phyloP scores from a whole-genome alignment of 768 basidiomycete genomes.

The Filobasidium floriforme region DNA sequence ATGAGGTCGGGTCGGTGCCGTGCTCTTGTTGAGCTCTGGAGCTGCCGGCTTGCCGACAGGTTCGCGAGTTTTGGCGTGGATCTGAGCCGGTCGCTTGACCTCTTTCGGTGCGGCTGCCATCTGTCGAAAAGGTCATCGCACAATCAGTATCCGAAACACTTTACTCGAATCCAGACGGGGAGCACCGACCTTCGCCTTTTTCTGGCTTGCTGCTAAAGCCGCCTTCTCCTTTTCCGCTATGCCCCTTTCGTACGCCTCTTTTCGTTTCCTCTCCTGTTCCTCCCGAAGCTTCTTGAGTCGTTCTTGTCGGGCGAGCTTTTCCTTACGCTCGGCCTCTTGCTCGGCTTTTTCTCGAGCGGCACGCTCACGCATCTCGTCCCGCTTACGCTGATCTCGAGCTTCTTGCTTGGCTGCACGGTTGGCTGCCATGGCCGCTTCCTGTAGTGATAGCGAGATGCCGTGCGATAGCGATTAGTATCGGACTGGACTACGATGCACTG shows the following conservation, averaged over 20 bases:
- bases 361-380: constrained; percentile 15
- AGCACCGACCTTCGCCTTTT: constrained; percentile 28
- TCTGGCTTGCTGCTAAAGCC: constrained; percentile 23
- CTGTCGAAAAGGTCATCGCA: not conserved
- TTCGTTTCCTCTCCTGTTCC: constrained; percentile 17
- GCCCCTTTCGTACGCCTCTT: not conserved
- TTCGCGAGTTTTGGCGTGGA: constrained; percentile 25
- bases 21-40: constrained; percentile 9
- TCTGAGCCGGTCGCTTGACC: constrained; percentile 2
- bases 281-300: constrained; percentile 14
- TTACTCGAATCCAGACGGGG: too few relatives aligned
- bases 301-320: constrained; percentile 14
- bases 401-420: constrained; percentile 19
- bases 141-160: too few relatives aligned
- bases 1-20: not conserved
- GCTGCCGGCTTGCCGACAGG: constrained; percentile 27
- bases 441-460: not conserved
- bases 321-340: constrained; percentile 12
- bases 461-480: too few relatives aligned
- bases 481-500: too few relatives aligned
- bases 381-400: constrained; percentile 21
- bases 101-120: not conserved
- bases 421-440: constrained; percentile 15
- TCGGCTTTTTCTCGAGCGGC: constrained; percentile 16
- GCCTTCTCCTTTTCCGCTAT: constrained; percentile 27